Conservation (phyloP, 306 rosid genomes). For the Ochetophila trinervis region DNA sequence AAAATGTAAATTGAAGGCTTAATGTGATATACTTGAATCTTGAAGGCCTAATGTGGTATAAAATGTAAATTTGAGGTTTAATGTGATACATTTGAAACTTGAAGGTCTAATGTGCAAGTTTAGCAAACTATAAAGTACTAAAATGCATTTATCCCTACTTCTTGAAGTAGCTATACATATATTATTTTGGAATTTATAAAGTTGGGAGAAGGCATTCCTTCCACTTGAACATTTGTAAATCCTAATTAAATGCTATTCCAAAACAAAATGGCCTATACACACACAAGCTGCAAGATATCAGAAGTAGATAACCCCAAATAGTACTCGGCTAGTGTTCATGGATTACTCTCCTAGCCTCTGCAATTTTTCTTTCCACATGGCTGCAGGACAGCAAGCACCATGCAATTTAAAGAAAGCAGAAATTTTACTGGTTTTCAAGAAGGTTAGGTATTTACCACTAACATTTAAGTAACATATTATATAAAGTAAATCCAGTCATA, state of each 20-base stretch:
- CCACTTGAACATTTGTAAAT: constrained; percentile 7
- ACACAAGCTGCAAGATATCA: neutral
- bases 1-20: no score
- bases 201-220: constrained; percentile 13
- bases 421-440: neutral
- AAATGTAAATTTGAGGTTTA: no score
- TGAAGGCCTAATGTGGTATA: no score
- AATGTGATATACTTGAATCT: no score
- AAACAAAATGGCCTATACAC: constrained; percentile 26
- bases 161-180: constrained; percentile 44
- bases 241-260: constrained; percentile 34
- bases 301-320: constrained; percentile 28
- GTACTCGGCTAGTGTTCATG: constrained; percentile 43
- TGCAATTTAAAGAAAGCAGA: neutral
- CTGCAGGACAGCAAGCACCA: constrained; percentile 47
- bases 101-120: no score
- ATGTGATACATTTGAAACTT: no score
- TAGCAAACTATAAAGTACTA: no score
- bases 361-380: constrained; percentile 80
- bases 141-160: no score
- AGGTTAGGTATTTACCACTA: neutral
- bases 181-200: constrained; percentile 28
- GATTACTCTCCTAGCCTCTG: constrained; percentile 54
- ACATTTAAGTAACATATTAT: no score
- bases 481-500: no score